Evolutionary conservation across 2,329 filamentous ascomycete genomes (phyloP), one percentile per base, ranked within the genome.

Genomic region (Chalaropsis ovoidea): DNA sequence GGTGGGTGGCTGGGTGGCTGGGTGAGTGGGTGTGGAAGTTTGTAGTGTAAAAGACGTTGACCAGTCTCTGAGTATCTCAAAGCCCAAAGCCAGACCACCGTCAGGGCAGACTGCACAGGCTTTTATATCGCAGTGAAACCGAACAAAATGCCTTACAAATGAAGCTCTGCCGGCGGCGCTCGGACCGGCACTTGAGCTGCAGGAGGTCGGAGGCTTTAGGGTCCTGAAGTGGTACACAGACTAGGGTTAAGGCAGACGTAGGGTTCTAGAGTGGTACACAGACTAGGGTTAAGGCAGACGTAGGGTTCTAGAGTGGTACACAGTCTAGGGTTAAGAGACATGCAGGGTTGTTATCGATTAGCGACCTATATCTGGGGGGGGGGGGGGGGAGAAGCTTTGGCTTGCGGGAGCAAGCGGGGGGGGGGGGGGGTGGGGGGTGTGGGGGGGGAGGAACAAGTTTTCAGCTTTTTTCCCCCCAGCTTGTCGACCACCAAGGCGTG

Each of bases 391-490:
- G 31, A 39, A 58, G 54, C 54, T 58, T 39, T 39, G 54, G 54
- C 54, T 35, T 10, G 54, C 15, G 31, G 54, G 8, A 35, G 54
- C 8, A 35, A 19, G 52, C 52, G 17, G 17, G 17, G 22, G 22
- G 19, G 10, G 45, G 17, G n/a, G n/a, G n/a, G n/a, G n/a, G n/a
- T n/a, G n/a, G n/a, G n/a, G n/a, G n/a, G 27, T 27, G 17, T n/a
- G 17, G 22, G 22, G 19, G 10, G 45, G n/a, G 43, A 39, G 42
- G 19, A 42, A 17, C 24, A 27, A 45, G 19, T 60, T 65, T 60
- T 65, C 63, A 60, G 63, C 63, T 65, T 35, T 61, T 52, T n/a
- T n/a, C n/a, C n/a, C n/a, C n/a, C 39, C 35, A 47, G 27, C 41
- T 45, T 39, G 6, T 65, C 27, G 13, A 47, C 15, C 43, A 47